Percentiles rank a stretch among this genome's conserved stretches.
Evolutionary conservation across 768 basidiomycete species (phyloP).

Genomic region (Boletus vermiculosoides): DNA sequence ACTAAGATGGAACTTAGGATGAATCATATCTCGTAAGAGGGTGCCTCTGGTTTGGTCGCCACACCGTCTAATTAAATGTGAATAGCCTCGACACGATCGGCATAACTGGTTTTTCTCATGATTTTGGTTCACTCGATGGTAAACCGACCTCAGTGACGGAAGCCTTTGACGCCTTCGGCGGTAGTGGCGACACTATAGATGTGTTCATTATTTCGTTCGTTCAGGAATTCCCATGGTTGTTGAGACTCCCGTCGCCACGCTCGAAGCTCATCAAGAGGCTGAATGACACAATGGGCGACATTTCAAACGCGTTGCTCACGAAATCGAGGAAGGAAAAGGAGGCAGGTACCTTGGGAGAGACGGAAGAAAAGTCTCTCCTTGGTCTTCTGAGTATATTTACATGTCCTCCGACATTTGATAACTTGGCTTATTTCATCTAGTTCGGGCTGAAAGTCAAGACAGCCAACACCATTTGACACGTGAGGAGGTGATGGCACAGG

Average conservation of each 20-base stretch:
- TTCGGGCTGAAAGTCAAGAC: too few species aligned
- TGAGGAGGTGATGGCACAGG: conserved; percentile 42
- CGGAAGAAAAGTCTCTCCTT: conserved; percentile 38
- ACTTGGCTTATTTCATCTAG: background rate
- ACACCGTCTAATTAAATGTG: background rate
- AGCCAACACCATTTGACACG: conserved; percentile 32
- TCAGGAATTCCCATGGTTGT: conserved; percentile 31
- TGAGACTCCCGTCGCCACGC: conserved; percentile 33
- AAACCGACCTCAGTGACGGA: conserved; percentile 26
- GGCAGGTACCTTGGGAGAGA: conserved; percentile 22
- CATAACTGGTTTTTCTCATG: conserved; percentile 40
- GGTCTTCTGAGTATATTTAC: conserved; percentile 34
- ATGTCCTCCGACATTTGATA: too few species aligned
- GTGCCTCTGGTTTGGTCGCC: background rate
- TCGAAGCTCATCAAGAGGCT: conserved; percentile 26
- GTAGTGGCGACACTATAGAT: conserved; percentile 6
- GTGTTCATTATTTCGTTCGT: conserved; percentile 26
- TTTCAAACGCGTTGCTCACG: conserved; percentile 12
- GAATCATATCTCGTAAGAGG: conserved; percentile 41
- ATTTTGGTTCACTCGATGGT: conserved; percentile 43
- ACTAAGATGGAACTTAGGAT: conserved; percentile 31
- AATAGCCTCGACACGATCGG: conserved; percentile 39
- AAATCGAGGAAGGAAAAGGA: background rate
- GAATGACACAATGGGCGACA: conserved; percentile 32
- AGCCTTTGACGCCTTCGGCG: conserved; percentile 26